A percentile compares a stretch with the other conserved stretches of the same genome.
These are phyloP conservation scores for Musa acuminata DNA, from an alignment of 176 grass and related monocot genomes.

Conservation along the genomic window DNA sequence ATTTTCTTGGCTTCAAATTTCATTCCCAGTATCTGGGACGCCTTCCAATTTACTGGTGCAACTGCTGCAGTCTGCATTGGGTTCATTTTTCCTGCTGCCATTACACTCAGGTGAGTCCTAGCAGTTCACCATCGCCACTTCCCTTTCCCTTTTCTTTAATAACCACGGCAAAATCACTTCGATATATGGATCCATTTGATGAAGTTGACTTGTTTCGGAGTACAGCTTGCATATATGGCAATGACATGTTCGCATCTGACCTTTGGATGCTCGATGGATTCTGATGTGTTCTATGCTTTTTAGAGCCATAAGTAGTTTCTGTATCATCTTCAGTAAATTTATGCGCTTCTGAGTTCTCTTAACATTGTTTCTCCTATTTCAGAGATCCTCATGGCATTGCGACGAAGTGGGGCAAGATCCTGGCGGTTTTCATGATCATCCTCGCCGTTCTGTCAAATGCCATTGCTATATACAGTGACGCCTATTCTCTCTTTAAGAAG, in stretches of 20 bases:
- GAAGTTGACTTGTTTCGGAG: background rate
- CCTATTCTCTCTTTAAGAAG: conserved; percentile 55
- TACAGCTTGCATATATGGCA: too few species aligned
- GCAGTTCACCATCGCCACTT: background rate
- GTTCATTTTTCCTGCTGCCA: conserved; percentile 88
- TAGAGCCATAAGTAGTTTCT: background rate
- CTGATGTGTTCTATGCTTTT: background rate
- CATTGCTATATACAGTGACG: conserved; percentile 85
- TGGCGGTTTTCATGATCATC: conserved; percentile 73
- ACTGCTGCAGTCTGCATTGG: conserved; percentile 94
- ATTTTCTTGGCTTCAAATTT: conserved; percentile 83
- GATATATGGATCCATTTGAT: background rate
- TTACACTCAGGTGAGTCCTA: conserved; percentile 59
- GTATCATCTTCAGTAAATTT: background rate
- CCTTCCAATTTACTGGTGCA: conserved; percentile 89
- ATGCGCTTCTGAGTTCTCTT: background rate
- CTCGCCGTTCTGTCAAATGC: conserved; percentile 69
- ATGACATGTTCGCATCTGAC: too few species aligned
- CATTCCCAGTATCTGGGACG: conserved; percentile 96
- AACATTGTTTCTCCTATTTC: conserved; percentile 13
- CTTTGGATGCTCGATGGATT: too few species aligned
- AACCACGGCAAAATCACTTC: too few species aligned
- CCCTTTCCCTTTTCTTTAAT: background rate
- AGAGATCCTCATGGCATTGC: conserved; percentile 63
- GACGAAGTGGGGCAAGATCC: conserved; percentile 53